phyloP scores from a whole-genome alignment of 805 yeast genomes.

The Spathaspora sp. region DNA sequence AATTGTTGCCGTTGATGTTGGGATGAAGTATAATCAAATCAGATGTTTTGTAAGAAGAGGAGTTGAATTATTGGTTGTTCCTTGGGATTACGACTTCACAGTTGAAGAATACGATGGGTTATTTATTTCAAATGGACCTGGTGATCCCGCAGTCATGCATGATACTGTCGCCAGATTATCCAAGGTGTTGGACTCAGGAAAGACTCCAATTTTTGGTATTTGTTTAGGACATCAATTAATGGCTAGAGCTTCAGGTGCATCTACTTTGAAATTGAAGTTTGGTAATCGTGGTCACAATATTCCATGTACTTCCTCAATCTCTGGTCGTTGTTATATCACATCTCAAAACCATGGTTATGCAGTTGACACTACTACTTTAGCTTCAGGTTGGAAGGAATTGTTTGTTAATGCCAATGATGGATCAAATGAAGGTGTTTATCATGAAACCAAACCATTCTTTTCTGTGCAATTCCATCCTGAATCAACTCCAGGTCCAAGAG shows the following conservation, averaged over 20 bases:
- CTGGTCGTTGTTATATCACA: slow-evolving; percentile 97
- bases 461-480: slow-evolving; percentile 99
- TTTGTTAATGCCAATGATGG: slow-evolving; percentile 96
- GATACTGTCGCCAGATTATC: slow-evolving; percentile 60
- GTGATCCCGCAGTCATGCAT: slow-evolving; percentile 90
- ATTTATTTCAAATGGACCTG: slow-evolving; percentile 97
- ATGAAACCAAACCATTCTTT: slow-evolving; percentile 81
- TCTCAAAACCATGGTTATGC: slow-evolving; percentile 99
- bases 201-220: slow-evolving; percentile 93
- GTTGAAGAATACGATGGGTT: slow-evolving; percentile 88
- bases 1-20: slow-evolving; percentile 91
- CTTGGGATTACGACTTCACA: slow-evolving; percentile 88
- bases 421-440: slow-evolving; percentile 97
- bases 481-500: slow-evolving; percentile 99
- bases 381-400: slow-evolving; percentile 85
- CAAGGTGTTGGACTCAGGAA: slow-evolving; percentile 55
- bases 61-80: slow-evolving; percentile 92
- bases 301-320: slow-evolving; percentile 84
- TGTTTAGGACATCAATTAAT: slow-evolving; percentile 97
- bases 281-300: slow-evolving; percentile 99
- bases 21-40: slow-evolving; percentile 97
- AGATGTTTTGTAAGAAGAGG: slow-evolving; percentile 96
- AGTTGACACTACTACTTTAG: slow-evolving; percentile 76
- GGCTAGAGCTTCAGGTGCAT: slow-evolving; percentile 94
- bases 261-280: slow-evolving; percentile 85